phyloP scores from a whole-genome alignment of 106 monocot genomes.

The Agapanthus africanus region DNA sequence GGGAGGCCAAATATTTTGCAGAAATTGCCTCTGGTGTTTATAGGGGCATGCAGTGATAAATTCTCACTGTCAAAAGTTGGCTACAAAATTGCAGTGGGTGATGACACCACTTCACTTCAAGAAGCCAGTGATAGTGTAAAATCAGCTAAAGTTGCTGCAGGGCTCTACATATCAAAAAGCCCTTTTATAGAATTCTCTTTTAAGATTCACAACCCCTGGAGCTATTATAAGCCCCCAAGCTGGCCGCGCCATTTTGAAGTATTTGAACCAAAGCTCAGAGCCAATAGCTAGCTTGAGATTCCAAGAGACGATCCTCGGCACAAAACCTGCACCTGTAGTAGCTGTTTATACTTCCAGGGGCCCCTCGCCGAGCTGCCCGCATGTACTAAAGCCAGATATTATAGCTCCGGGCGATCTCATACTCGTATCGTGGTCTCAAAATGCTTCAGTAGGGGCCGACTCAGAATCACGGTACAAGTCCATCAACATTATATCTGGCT shows the following conservation, averaged over 20 bases:
- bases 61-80: slow-evolving; percentile 2
- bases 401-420: slow-evolving; percentile 24
- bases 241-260: slow-evolving; percentile 18
- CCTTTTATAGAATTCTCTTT: not conserved
- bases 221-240: slow-evolving; percentile 23
- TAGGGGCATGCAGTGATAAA: slow-evolving; percentile 18
- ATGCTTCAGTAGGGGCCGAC: not conserved
- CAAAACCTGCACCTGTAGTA: slow-evolving; percentile 20
- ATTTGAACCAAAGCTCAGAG: slow-evolving; percentile 19
- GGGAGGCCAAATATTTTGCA: slow-evolving; percentile 1
- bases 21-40: slow-evolving; percentile 3
- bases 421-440: slow-evolving; percentile 28
- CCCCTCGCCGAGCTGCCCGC: slow-evolving; percentile 17
- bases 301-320: slow-evolving; percentile 23
- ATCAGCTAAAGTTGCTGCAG: slow-evolving; percentile 20
- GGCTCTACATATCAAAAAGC: slow-evolving; percentile 27
- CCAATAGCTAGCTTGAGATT: slow-evolving; percentile 25
- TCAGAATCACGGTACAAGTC: not conserved
- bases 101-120: not conserved
- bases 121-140: not conserved
- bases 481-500: slow-evolving; percentile 36
- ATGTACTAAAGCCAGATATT: slow-evolving; percentile 36
- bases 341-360: slow-evolving; percentile 16
- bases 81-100: slow-evolving; percentile 17
- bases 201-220: slow-evolving; percentile 24